phyloP scores from a whole-genome alignment of 1,284 basidiomycete genomes.

The Ustilago esculenta region DNA sequence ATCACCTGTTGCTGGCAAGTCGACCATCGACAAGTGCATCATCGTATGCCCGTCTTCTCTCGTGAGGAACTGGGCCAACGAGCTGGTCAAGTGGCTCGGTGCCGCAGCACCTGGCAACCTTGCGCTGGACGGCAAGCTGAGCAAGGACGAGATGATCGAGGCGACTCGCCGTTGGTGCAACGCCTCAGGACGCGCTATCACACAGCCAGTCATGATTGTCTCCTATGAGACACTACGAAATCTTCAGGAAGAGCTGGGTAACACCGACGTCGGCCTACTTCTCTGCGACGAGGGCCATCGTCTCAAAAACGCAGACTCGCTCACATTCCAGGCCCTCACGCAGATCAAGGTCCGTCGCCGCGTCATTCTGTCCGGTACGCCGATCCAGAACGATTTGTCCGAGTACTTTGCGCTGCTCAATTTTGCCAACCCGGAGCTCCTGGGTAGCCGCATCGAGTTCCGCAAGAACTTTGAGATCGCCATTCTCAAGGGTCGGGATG shows the following conservation, averaged over 20 bases:
- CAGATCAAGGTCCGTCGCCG: conserved; percentile 88
- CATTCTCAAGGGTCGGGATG: conserved; percentile 92
- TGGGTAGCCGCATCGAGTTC: conserved; percentile 91
- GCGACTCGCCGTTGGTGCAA: conserved; percentile 63
- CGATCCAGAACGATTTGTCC: conserved; percentile 96
- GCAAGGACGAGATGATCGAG: conserved; percentile 64
- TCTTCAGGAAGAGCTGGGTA: conserved; percentile 60
- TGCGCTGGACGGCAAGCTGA: conserved; percentile 63
- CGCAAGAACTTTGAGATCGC: conserved; percentile 94
- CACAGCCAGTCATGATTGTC: conserved; percentile 86
- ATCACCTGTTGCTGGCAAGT: conserved; percentile 84
- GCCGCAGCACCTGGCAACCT: conserved; percentile 59
- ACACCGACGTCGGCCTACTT: conserved; percentile 80
- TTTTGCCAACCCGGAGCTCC: conserved; percentile 95
- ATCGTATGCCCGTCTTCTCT: conserved; percentile 97
- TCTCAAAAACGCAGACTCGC: conserved; percentile 82
- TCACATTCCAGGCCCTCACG: conserved; percentile 87
- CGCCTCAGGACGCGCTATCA: conserved; percentile 55
- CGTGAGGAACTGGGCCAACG: conserved; percentile 98
- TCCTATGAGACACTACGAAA: conserved; percentile 91
- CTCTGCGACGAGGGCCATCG: conserved; percentile 97
- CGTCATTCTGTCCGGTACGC: conserved; percentile 95
- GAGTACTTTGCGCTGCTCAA: conserved; percentile 96
- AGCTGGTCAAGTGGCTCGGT: conserved; percentile 72
- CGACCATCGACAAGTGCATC: conserved; percentile 95